These are phyloP conservation scores for Prinsepia uniflora DNA, from an alignment of 306 rosid genomes.

Conservation along the genomic window DNA sequence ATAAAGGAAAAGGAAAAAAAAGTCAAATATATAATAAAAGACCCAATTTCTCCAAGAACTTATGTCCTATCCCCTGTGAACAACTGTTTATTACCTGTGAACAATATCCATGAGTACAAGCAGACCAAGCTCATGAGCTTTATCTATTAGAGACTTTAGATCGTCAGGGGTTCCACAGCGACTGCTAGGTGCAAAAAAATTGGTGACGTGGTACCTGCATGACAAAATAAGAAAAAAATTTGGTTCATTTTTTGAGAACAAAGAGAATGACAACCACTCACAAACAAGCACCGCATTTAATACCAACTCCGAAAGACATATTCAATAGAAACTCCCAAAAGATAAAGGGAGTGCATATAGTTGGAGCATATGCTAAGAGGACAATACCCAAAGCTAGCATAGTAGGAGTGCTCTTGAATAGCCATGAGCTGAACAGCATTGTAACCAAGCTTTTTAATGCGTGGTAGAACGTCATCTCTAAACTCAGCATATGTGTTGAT, in stretches of 20 bases:
- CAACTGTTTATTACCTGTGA: constrained; percentile 62
- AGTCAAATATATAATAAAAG: not conserved
- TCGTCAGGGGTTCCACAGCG: constrained; percentile 98
- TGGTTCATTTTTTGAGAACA: constrained; percentile 3
- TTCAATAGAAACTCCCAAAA: not conserved
- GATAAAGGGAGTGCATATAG: constrained; percentile 2
- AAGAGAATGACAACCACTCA: not conserved
- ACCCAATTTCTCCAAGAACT: not conserved
- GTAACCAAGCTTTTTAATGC: constrained; percentile 81
- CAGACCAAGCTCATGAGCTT: constrained; percentile 90
- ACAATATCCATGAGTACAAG: constrained; percentile 99
- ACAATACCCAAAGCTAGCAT: constrained; percentile 96
- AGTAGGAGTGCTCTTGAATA: constrained; percentile 96
- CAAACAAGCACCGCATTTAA: not conserved
- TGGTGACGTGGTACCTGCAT: constrained; percentile 92
- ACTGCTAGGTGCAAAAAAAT: constrained; percentile 97
- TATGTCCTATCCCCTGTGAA: not conserved
- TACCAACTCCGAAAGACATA: not conserved
- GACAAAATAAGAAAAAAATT: constrained; percentile 10
- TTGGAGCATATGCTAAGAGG: constrained; percentile 17
- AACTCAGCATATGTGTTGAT: constrained; percentile 77
- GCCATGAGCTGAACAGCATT: constrained; percentile 99
- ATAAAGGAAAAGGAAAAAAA: not conserved
- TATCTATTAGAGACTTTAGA: constrained; percentile 84
- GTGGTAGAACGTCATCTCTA: constrained; percentile 84